phyloP scores from a whole-genome alignment of 2,329 filamentous ascomycete species.

The Colletotrichum incanum region DNA sequence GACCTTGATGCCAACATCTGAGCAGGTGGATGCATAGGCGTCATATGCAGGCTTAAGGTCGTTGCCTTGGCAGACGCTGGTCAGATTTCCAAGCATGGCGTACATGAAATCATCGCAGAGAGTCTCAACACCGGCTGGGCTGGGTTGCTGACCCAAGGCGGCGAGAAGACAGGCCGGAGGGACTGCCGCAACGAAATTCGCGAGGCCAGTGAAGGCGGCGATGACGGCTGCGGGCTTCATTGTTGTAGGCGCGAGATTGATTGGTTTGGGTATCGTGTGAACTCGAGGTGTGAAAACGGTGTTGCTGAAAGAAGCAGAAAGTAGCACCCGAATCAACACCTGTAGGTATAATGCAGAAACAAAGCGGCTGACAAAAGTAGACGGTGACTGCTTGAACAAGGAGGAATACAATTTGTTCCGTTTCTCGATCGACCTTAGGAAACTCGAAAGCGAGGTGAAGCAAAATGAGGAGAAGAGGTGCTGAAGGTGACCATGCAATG shows the following conservation, averaged over 20 bases:
- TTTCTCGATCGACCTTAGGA: not conserved
- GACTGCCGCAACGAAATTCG: constrained; percentile 26
- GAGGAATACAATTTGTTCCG: not conserved
- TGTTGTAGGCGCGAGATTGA: not conserved
- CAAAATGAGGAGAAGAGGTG: not conserved
- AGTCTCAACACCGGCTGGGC: constrained; percentile 24
- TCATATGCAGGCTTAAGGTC: constrained; percentile 37
- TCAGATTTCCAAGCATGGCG: constrained; percentile 42
- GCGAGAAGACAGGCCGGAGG: constrained; percentile 44
- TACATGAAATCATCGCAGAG: constrained; percentile 42
- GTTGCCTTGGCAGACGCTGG: constrained; percentile 21
- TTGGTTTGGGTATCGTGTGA: not conserved
- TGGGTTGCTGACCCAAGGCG: constrained; percentile 40
- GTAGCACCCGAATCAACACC: not conserved
- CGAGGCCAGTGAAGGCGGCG: constrained; percentile 29
- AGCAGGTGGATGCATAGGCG: constrained; percentile 35
- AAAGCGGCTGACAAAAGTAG: not conserved
- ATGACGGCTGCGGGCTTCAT: constrained; percentile 30
- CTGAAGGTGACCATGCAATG: constrained; percentile 11
- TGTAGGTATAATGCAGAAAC: not conserved
- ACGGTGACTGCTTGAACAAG: not conserved
- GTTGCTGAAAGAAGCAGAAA: not conserved
- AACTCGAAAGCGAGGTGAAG: not conserved
- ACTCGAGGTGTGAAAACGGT: not conserved
- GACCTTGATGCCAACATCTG: constrained; percentile 24